Base-by-base conservation (phyloP, 2,329 filamentous ascomycete genomes). In the Cytospora piceicola region DNA sequence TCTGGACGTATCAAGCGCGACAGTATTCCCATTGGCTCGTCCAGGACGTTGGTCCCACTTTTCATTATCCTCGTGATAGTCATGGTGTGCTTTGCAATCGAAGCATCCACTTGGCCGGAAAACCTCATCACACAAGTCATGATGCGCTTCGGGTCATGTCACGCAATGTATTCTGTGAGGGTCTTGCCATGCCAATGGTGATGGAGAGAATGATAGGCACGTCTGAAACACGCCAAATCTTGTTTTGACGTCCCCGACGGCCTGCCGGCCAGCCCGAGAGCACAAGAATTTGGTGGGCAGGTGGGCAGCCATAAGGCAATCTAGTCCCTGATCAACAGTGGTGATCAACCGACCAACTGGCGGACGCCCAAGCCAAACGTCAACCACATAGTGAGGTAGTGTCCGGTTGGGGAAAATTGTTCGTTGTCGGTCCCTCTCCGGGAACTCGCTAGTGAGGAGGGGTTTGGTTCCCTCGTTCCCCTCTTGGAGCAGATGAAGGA, bases 201-300 rank as follows among this genome's bases (percentile, higher is more conserved):
- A 49, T 49, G 22, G n/a, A n/a, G n/a, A 49, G 46, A 14, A 55
- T 63, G 61, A 63, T 63, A 51, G 39, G 61, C 61, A 22, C 53
- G 9, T 30, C 57, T 63, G 61, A 63, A 63, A 63, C 61, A 63
- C 53, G 61, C 53, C 61, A 63, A 63, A 63, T 57, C 61, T 57
- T 63, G 61, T 57, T 63, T 63, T 63, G 36, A 49, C 61, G 22
- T 63, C 39, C 39, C 39, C 29, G 29, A 49, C 46, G 2, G 46
- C 46, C 46, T 49, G 46, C 46, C 46, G 46, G 46, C 5, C 46
- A 42, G 39, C 4, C 39, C 39, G 39, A 17, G 34, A 20, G 20
- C 46, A 49, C n/a, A 24, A n/a, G 46, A 49, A 49, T 49, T 24
- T 20, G 61, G 55, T 52, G 53, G 52, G 39, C 53, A 24, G 24